phyloP scores from a whole-genome alignment of 768 basidiomycete species.

The Ramaria rubella region DNA sequence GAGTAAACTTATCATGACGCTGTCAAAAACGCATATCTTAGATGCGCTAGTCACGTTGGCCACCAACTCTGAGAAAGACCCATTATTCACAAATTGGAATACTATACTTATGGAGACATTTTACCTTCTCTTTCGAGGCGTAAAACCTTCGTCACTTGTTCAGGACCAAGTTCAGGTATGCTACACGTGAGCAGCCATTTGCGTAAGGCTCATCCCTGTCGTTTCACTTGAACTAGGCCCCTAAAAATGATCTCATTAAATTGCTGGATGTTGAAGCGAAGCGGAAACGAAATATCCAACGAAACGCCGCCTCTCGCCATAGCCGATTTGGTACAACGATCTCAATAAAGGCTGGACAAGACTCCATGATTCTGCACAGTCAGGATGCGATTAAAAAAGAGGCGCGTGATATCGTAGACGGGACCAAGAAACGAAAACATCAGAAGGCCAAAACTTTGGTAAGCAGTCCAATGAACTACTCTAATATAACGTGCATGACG shows the following conservation, averaged over 20 bases:
- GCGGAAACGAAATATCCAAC: slow-evolving; percentile 48
- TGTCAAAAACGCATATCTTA: slow-evolving; percentile 66
- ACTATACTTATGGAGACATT: slow-evolving; percentile 89
- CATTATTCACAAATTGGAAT: slow-evolving; percentile 82
- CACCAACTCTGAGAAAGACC: slow-evolving; percentile 65
- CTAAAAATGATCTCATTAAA: slow-evolving; percentile 51
- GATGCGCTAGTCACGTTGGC: slow-evolving; percentile 82
- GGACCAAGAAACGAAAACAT: slow-evolving; percentile 52
- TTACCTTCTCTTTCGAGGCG: slow-evolving; percentile 81
- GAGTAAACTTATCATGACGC: slow-evolving; percentile 61
- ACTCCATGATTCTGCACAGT: slow-evolving; percentile 69
- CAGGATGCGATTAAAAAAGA: slow-evolving; percentile 73
- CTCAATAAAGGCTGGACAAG: slow-evolving; percentile 62
- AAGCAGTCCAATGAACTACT: slow-evolving; percentile 5
- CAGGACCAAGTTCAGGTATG: slow-evolving; percentile 60
- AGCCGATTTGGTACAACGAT: slow-evolving; percentile 97
- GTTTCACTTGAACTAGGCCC: slow-evolving; percentile 3
- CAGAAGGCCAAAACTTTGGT: slow-evolving; percentile 50
- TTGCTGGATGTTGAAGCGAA: slow-evolving; percentile 75
- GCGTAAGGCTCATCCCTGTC: neutral
- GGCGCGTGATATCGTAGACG: slow-evolving; percentile 64
- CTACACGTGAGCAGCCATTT: neutral
- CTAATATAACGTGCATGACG: neutral
- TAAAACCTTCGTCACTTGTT: slow-evolving; percentile 50
- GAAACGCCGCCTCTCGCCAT: slow-evolving; percentile 68